Evolutionary conservation across 1,284 basidiomycete species (phyloP), one percentile per base, ranked within the genome.

Genomic region (Amylostereum areolatum): DNA sequence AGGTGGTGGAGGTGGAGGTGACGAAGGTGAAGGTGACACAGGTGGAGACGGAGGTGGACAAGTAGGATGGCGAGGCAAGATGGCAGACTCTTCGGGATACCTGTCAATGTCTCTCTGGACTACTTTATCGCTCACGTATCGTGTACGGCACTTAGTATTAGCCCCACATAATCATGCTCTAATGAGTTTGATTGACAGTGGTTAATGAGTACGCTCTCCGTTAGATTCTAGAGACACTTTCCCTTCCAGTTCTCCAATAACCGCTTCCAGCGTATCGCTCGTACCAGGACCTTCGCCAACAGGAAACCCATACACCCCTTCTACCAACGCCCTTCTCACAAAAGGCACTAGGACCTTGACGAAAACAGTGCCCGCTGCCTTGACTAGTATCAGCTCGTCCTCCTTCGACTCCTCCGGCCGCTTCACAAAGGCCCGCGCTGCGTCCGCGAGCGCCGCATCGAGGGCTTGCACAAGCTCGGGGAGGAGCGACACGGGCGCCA

Each of bases 261-360:
- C 48, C 7, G 49, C 52, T 34, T 44, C 47, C 42, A 63, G 56
- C 37, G 51, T 59, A 37, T 59, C 55, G 32, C 62, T 56, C 5
- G 52, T 51, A 11, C 28, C 41, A 1, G 47, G 7, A 9, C 31
- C 52, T 10, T 55, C 51, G 18, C 37, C 32, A 36, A 47, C 35
- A 37, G 46, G 51, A 5, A 67, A 57, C 2, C 81, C 80, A 66
- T 86, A 94, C 12, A 92, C 82, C 2, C 89, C 90, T 57, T 87
- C 79, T 9, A 78, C 71, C 46, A 92, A 62, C 3, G 83, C 90
- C 27, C 80, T 70, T 55, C 77, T 67, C 53, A 89, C 59, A 59
- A 87, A 91, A 3, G 85, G 85, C 5, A 85, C 76, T 43, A 92
- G 72, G 12, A 84, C 70, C 8, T 65, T 63, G 34, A 78, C 72